These are phyloP conservation scores for Apodospora peruviana DNA, from an alignment of 495 filamentous ascomycete genomes.

Conservation along the genomic window DNA sequence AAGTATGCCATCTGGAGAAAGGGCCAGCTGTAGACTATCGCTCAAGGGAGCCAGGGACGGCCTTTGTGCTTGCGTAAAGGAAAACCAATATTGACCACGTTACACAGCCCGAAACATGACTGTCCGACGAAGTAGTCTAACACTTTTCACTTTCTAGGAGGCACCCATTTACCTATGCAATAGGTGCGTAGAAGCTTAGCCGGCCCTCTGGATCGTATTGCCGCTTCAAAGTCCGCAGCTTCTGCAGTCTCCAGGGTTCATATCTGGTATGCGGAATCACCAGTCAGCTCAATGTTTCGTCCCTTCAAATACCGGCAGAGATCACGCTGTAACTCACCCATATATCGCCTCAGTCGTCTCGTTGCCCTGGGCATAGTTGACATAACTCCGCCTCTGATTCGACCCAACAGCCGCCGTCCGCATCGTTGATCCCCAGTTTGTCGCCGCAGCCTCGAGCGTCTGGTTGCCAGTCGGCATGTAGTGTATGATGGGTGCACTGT, in stretches of 20 bases:
- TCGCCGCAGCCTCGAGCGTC: not conserved
- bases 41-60: too few relatives aligned
- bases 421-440: constrained; percentile 4
- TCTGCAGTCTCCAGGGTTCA: constrained; percentile 42
- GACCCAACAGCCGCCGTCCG: constrained; percentile 1
- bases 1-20: too few relatives aligned
- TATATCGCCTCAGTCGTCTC: constrained; percentile 38
- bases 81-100: too few relatives aligned
- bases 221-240: constrained; percentile 43
- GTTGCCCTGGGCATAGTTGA: constrained; percentile 44
- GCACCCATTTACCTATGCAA: too few relatives aligned
- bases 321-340: constrained; percentile 27
- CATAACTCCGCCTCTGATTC: constrained; percentile 23
- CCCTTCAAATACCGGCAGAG: not conserved
- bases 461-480: not conserved
- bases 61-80: too few relatives aligned
- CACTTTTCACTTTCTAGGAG: too few relatives aligned
- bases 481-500: not conserved
- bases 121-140: too few relatives aligned
- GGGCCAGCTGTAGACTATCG: too few relatives aligned
- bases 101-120: too few relatives aligned
- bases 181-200: constrained; percentile 48
- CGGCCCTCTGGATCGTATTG: constrained; percentile 48
- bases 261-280: constrained; percentile 41
- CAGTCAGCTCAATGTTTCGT: not conserved